Conservation (phyloP, 2,329 filamentous ascomycete species). For the Ilyonectria destructans region DNA sequence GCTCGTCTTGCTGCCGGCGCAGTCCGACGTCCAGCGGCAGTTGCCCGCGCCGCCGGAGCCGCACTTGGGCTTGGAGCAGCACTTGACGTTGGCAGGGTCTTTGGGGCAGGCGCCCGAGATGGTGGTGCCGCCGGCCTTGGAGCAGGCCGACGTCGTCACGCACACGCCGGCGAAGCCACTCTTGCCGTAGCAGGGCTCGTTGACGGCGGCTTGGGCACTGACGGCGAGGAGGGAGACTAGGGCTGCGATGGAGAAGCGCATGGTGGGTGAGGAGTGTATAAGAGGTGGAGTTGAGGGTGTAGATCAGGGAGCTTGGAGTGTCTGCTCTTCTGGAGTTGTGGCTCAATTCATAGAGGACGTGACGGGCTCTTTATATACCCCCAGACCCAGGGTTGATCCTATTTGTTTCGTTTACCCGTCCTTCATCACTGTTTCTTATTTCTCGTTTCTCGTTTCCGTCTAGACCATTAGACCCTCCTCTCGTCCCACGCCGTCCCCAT, state of each 20-base stretch:
- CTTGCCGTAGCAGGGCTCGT: slow-evolving; percentile 54
- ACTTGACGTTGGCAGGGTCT: slow-evolving; percentile 57
- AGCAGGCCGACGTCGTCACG: slow-evolving; percentile 56
- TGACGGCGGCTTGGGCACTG: slow-evolving; percentile 46
- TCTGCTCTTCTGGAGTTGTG: background rate
- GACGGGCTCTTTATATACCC: background rate
- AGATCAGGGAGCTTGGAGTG: background rate
- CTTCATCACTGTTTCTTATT: slow-evolving; percentile 5
- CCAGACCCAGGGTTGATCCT: background rate
- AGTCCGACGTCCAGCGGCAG: slow-evolving; percentile 59
- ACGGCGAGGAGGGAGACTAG: slow-evolving; percentile 37
- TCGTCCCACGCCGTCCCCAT: background rate
- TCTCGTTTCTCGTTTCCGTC: slow-evolving; percentile 1
- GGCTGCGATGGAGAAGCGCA: slow-evolving; percentile 39
- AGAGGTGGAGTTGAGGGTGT: background rate
- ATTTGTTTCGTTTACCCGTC: background rate
- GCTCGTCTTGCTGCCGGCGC: slow-evolving; percentile 49
- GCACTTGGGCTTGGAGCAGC: slow-evolving; percentile 61
- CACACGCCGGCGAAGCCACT: slow-evolving; percentile 55
- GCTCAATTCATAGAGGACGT: background rate
- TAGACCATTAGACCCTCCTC: background rate
- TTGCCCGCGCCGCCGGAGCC: slow-evolving; percentile 51
- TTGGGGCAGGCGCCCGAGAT: slow-evolving; percentile 57
- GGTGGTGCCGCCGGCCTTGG: slow-evolving; percentile 55
- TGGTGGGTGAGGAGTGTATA: slow-evolving; percentile 29